These are phyloP conservation scores for Neofusicoccum umdonicola DNA, from an alignment of 2,329 filamentous ascomycete genomes.

Conservation along the genomic window DNA sequence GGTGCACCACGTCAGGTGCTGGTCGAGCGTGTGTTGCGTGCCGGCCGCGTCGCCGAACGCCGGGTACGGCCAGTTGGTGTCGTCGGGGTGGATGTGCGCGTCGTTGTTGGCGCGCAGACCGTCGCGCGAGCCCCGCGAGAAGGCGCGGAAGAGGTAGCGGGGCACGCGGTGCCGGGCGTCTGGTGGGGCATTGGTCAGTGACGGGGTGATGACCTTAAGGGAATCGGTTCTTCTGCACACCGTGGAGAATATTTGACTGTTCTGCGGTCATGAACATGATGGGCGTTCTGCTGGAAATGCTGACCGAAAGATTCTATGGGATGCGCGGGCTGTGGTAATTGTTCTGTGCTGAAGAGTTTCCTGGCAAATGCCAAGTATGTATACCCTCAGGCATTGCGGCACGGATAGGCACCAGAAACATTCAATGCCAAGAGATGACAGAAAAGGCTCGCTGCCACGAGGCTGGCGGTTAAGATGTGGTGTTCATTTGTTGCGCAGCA, in stretches of 20 bases:
- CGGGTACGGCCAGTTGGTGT: not conserved
- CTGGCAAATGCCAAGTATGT: too few relatives aligned
- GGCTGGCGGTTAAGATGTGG: too few relatives aligned
- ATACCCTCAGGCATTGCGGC: too few relatives aligned
- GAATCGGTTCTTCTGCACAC: not conserved
- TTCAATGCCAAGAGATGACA: too few relatives aligned
- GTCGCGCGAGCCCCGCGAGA: not conserved
- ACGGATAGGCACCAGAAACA: too few relatives aligned
- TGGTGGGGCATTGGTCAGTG: not conserved
- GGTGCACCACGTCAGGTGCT: not conserved
- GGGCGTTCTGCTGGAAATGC: too few relatives aligned
- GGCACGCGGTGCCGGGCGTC: not conserved
- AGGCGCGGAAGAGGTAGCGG: constrained; percentile 14
- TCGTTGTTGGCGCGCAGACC: not conserved
- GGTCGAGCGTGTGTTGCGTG: not conserved
- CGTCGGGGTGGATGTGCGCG: not conserved
- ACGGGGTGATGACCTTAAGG: too few relatives aligned
- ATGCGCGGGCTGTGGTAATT: too few relatives aligned
- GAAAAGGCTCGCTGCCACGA: too few relatives aligned
- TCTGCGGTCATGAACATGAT: not conserved
- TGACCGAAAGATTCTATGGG: too few relatives aligned
- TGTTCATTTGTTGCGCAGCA: too few relatives aligned
- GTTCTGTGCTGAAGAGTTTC: too few relatives aligned
- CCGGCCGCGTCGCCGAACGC: not conserved
- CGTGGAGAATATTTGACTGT: not conserved